Conservation (phyloP, 768 basidiomycete species). For the Tulasnella sp. region DNA sequence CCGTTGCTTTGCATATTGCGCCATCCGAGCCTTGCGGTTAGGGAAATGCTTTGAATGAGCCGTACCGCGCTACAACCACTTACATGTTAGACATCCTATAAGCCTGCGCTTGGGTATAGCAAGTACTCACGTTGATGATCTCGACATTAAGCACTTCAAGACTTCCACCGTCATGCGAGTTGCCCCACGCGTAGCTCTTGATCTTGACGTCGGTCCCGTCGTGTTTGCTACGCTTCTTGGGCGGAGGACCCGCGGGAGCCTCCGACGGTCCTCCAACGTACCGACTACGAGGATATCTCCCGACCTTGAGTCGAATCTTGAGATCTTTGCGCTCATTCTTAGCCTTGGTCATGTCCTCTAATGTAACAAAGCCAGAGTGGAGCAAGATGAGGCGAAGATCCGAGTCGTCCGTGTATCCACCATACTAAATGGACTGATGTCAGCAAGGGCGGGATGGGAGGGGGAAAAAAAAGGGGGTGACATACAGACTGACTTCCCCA, state of each 20-base stretch:
- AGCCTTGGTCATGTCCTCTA: constrained; percentile 14
- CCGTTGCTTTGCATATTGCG: constrained; percentile 13
- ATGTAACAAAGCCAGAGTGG: constrained; percentile 9
- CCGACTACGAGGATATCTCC: constrained; percentile 4
- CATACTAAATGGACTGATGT: constrained; percentile 3
- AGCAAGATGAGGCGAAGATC: constrained; percentile 14
- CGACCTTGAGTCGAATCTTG: constrained; percentile 9
- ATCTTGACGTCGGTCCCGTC: neutral
- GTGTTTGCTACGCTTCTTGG: neutral
- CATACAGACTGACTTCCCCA: constrained; percentile 14
- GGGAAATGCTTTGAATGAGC: constrained; percentile 13
- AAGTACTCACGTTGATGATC: constrained; percentile 6
- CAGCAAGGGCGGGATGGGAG: neutral
- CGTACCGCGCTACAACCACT: neutral
- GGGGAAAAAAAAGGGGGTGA: neutral
- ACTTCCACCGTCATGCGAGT: constrained; percentile 12
- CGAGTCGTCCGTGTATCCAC: constrained; percentile 16
- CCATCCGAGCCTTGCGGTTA: constrained; percentile 15
- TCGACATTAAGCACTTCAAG: constrained; percentile 10
- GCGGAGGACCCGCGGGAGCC: neutral
- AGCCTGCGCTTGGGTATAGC: neutral
- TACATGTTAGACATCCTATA: neutral
- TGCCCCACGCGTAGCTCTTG: constrained; percentile 14
- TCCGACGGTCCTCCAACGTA: neutral
- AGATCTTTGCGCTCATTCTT: constrained; percentile 9